Percentiles rank a stretch among this genome's conserved stretches.
These are phyloP conservation scores for Cutaneotrichosporon cutaneum DNA, from an alignment of 1,284 basidiomycete species.

Conservation along the genomic window DNA sequence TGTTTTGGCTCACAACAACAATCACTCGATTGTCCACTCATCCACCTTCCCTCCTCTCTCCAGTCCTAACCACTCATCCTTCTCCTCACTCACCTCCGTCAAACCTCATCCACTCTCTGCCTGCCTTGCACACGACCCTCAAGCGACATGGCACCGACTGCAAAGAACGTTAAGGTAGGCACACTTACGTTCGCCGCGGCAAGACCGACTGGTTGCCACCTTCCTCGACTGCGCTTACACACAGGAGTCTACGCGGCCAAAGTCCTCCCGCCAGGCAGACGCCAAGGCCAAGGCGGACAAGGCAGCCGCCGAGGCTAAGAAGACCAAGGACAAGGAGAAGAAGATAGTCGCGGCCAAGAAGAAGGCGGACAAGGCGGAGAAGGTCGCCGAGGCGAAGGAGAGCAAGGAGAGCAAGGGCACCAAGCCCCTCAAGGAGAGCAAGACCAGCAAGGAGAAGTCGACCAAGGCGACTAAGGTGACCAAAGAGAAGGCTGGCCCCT, in stretches of 20 bases:
- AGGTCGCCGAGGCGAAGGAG: slow-evolving; percentile 8
- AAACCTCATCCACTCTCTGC: background rate
- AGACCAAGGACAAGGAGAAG: slow-evolving; percentile 5
- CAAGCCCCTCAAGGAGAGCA: slow-evolving; percentile 10
- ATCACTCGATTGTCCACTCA: no score
- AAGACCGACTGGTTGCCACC: background rate
- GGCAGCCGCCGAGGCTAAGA: background rate
- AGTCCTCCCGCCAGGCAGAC: slow-evolving; percentile 8
- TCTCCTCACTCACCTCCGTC: background rate
- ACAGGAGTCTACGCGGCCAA: slow-evolving; percentile 2
- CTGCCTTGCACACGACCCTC: no score
- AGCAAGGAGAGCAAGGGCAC: background rate
- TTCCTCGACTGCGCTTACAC: background rate
- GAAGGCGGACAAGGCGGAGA: slow-evolving; percentile 11
- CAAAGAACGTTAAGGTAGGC: background rate
- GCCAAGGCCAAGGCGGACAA: slow-evolving; percentile 10
- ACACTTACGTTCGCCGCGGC: background rate
- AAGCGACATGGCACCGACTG: background rate
- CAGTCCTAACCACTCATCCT: background rate
- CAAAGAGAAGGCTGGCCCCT: background rate
- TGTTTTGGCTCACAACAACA: background rate
- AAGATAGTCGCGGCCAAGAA: background rate
- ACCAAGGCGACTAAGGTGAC: background rate
- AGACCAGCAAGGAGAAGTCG: slow-evolving; percentile 4
- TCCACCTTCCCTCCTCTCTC: background rate